Percentiles rank a stretch among this genome's conserved stretches.
These are phyloP conservation scores for Hysterium pulicare DNA, from an alignment of 2,329 filamentous ascomycete species.

Conservation along the genomic window DNA sequence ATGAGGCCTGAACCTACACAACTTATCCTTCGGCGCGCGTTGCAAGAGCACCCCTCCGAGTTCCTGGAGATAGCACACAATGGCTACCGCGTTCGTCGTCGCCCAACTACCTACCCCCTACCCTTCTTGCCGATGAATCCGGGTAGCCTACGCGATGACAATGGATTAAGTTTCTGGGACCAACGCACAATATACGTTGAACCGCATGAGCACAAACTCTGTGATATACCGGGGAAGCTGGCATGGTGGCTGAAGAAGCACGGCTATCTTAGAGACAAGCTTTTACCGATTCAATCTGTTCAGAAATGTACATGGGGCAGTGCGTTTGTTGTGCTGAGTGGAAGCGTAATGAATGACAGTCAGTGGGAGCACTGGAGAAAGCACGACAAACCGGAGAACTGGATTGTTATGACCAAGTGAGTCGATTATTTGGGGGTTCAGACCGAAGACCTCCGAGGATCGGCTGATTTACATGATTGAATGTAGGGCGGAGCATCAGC, in stretches of 20 bases:
- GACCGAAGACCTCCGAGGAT: not conserved
- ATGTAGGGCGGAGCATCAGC: not conserved
- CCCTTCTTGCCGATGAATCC: conserved; percentile 26
- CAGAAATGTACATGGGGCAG: conserved; percentile 30
- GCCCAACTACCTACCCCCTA: conserved; percentile 26
- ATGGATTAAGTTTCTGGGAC: conserved; percentile 33
- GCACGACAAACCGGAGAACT: conserved; percentile 23
- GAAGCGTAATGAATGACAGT: conserved; percentile 27
- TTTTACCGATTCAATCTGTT: conserved; percentile 34
- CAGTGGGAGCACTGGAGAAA: conserved; percentile 30
- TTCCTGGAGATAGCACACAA: conserved; percentile 23
- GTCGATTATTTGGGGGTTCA: not conserved
- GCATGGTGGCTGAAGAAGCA: conserved; percentile 29
- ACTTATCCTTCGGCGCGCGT: conserved; percentile 23
- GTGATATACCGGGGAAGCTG: conserved; percentile 27
- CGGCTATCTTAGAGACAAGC: conserved; percentile 26
- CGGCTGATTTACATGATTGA: not conserved
- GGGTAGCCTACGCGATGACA: conserved; percentile 22
- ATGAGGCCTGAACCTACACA: conserved; percentile 33
- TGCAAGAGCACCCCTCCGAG: conserved; percentile 16
- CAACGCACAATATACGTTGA: conserved; percentile 37
- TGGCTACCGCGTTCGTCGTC: conserved; percentile 28
- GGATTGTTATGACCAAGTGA: conserved; percentile 34
- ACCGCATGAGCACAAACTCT: conserved; percentile 29
- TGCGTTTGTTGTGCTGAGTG: conserved; percentile 33